Base-by-base conservation (phyloP, 768 basidiomycete genomes). In the Kwoniella sp. region DNA sequence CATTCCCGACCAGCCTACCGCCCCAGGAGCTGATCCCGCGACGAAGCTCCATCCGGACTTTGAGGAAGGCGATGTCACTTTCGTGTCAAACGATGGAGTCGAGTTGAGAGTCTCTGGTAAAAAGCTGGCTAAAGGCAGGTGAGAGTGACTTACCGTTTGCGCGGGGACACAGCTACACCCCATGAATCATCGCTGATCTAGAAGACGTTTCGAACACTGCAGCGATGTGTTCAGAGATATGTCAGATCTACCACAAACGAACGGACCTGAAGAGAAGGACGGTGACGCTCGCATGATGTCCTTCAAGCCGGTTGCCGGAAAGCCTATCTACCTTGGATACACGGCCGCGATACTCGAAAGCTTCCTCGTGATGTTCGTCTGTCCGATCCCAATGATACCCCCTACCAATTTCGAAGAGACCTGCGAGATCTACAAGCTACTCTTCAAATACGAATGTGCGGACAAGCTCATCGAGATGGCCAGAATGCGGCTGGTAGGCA, bases 51-150 rank as follows among this genome's bases (percentile, higher is more conserved):
- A 44, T 19, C 40, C 40, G 17, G 40, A 19, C 40, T 44, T 44
- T 19, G 8, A 9, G 17, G 40, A 44, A 49, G 56, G 56, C 40
- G 56, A 57, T 29, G 24, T 57, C 40, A 57, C 40, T 3, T 57
- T 57, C 22, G 1, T 15, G 22, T 57, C 56, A 10, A 46, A 5
- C 6, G 56, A 57, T 26, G 56, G 56, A n/a, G 46, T 26, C 21
- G 13, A 26, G 12, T 57, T 57, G 44, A 57, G 21, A 21, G 22
- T 57, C 2, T 46, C 36, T 21, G 40, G 26, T 5, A 26, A 46
- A 5, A 7, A 2, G 17, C 56, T 57, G 4, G 19, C 29, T 4
- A 22, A 4, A 9, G 8, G 25, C 9, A 30, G 44, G 37, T 26
- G 33, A 56, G 55, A 3, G n/a, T n/a, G n/a, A n/a, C n/a, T n/a